Conservation (phyloP, 257 asterid genomes). For the Fraxinus anomala region DNA sequence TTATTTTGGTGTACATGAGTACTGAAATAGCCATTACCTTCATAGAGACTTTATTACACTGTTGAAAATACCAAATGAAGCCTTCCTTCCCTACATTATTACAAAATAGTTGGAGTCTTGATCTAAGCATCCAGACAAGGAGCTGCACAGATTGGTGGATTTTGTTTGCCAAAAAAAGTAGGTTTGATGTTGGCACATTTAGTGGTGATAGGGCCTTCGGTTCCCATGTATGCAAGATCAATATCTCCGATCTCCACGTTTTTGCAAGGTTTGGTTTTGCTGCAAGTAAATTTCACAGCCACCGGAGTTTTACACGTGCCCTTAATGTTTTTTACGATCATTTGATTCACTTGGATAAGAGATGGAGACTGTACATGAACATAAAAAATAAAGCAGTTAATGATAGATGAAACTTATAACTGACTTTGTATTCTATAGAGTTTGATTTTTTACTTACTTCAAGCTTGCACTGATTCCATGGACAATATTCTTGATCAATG, state of each 20-base stretch:
- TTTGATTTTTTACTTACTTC: slow-evolving; percentile 16
- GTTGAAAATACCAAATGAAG: too few relatives aligned
- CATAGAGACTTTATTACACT: too few relatives aligned
- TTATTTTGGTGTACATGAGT: too few relatives aligned
- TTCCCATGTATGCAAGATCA: slow-evolving; percentile 39
- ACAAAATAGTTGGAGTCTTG: background rate
- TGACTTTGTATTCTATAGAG: background rate
- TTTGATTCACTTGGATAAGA: slow-evolving; percentile 25
- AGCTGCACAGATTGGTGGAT: slow-evolving; percentile 34
- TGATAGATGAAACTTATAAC: background rate
- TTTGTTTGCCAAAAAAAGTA: slow-evolving; percentile 36
- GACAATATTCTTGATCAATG: slow-evolving; percentile 53
- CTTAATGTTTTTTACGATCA: slow-evolving; percentile 24
- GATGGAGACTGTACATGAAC: slow-evolving; percentile 24
- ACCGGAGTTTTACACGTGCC: slow-evolving; percentile 41
- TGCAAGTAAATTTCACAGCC: slow-evolving; percentile 39
- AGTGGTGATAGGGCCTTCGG: slow-evolving; percentile 30
- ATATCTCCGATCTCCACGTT: slow-evolving; percentile 43
- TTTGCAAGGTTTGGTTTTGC: slow-evolving; percentile 45
- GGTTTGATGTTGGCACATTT: slow-evolving; percentile 48
- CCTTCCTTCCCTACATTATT: too few relatives aligned
- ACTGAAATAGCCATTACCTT: too few relatives aligned
- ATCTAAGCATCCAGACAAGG: background rate
- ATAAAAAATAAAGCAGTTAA: background rate
- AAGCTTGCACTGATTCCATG: slow-evolving; percentile 36